Evolutionary conservation across 495 filamentous ascomycete genomes (phyloP), one percentile per base, ranked within the genome.

Genomic region (Rhypophila decipiens): DNA sequence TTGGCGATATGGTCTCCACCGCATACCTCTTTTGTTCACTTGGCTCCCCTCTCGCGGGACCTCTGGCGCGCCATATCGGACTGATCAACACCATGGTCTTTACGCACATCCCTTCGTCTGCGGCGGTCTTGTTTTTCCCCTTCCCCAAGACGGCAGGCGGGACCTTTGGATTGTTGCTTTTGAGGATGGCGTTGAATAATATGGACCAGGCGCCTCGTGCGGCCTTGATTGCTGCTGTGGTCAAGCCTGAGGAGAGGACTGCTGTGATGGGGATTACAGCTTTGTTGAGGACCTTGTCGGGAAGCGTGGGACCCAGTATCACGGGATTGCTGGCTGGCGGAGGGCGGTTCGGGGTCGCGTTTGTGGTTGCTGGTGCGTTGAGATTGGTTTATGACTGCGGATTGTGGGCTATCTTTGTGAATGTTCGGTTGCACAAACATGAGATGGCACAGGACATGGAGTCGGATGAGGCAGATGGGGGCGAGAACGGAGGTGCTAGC

Each of bases 191-290:
- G 8, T 51, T 73, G 7, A 72, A 73, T 54, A 64, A 66, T 38
- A 95, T 94, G 88, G 88, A 95, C 59, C 81, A 86, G 53, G 87
- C 84, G 0, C 89, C 89, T 0, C 80, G 88, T 1, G 78, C 86
- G 2, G 88, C 89, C 0, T 89, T 95, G 61, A 76, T 95, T 10
- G 83, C 88, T 1, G 78, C 83, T 0, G 82, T 84, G 0, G 77
- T 93, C 4, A 73, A 80, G 22, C 79, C 85, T 0, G 78, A 79
- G 45, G 88, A 93, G 61, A 75, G 88, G 5, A 95, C 89, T 0
- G 87, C 86, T 0, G 84, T 90, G 24, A 83, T 90, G 84, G 84
- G 85, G 3, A 70, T 83, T 1, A 77, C 86, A 4, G 82, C 85
- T 53, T 80, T 87, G 12, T 70, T 87, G 39, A 80, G 85, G 56